Base-by-base conservation (phyloP, 805 yeast genomes). In the Spathaspora girioi region DNA sequence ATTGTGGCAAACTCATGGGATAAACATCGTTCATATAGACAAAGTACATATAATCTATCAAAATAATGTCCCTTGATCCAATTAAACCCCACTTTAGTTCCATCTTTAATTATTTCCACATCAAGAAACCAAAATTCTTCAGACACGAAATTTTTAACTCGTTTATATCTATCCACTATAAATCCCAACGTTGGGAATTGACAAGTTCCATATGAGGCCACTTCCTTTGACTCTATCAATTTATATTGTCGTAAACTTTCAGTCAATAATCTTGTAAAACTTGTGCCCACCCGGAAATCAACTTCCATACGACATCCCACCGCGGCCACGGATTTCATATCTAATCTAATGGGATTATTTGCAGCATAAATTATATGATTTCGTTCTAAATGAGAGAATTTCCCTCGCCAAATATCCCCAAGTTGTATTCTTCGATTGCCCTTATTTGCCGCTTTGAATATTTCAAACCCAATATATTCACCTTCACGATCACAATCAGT, bases 401-500 rank as follows among this genome's bases (percentile, higher is more conserved):
- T 80, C 1, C 97, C 96, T 48, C 99, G 71, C 75, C 80, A 83
- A 4, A 68, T 64, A 31, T 77, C 75, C 10, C 72, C 76, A 17
- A 79, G 59, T 0, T 67, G 70, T 43, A 90, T 61, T 1, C 68
- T 55, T 1, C 68, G 58, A 61, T 87, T 86, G 6, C 67, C 65
- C 54, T 73, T 75, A 47, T 65, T 63, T 0, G 96, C 97, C n/a
- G 84, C 85, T 49, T 83, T 77, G 35, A 81, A 76, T 14, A 96
- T 82, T 60, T 92, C 97, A 71, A 77, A 82, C 0, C 97, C 98
- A 51, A 92, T 92, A 66, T 83, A 87, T 65, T 92, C 98, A 1
- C 98, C 98, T 65, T 92, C 98, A 38, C 97, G 75, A 76, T 92
- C 98, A 69, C 99, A 94, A 77, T 94, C 99, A 0, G 99, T 94